A percentile compares a stretch with the other conserved stretches of the same genome.
Evolutionary conservation across 2,329 filamentous ascomycete species (phyloP).

Genomic region (Aschersonia sp.): DNA sequence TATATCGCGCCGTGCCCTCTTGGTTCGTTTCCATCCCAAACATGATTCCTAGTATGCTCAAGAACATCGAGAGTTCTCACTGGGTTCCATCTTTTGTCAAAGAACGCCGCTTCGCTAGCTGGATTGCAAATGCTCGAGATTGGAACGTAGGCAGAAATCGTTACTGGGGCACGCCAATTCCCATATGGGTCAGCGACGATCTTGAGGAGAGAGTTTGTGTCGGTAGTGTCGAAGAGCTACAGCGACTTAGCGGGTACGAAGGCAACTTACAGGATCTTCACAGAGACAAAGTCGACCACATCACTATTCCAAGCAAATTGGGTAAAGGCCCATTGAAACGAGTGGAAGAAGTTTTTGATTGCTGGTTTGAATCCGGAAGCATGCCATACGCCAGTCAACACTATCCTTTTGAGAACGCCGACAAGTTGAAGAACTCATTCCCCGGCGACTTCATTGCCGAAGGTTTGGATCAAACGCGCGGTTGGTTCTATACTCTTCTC

Average conservation of each 20-base stretch:
- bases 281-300: conserved; percentile 82
- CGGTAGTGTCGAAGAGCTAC: conserved; percentile 73
- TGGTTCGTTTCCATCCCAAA: conserved; percentile 89
- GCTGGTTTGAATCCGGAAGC: conserved; percentile 91
- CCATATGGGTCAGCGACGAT: conserved; percentile 85
- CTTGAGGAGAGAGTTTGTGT: conserved; percentile 75
- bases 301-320: conserved; percentile 82
- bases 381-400: conserved; percentile 91
- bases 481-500: conserved; percentile 91
- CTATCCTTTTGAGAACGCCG: conserved; percentile 82
- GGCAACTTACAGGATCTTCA: conserved; percentile 79
- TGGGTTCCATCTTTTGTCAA: conserved; percentile 90
- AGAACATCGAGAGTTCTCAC: conserved; percentile 76
- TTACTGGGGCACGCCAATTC: conserved; percentile 91
- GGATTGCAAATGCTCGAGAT: conserved; percentile 82
- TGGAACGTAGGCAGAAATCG: conserved; percentile 93
- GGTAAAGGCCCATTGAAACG: conserved; percentile 74
- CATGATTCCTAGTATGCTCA: conserved; percentile 76
- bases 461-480: conserved; percentile 82
- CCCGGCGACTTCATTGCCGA: conserved; percentile 92
- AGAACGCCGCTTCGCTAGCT: conserved; percentile 79
- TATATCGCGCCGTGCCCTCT: conserved; percentile 80
- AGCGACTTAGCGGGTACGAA: conserved; percentile 70
- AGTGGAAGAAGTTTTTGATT: conserved; percentile 85
- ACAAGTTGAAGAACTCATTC: conserved; percentile 67